phyloP scores from a whole-genome alignment of 257 asterid genomes.

The Vinca minor region DNA sequence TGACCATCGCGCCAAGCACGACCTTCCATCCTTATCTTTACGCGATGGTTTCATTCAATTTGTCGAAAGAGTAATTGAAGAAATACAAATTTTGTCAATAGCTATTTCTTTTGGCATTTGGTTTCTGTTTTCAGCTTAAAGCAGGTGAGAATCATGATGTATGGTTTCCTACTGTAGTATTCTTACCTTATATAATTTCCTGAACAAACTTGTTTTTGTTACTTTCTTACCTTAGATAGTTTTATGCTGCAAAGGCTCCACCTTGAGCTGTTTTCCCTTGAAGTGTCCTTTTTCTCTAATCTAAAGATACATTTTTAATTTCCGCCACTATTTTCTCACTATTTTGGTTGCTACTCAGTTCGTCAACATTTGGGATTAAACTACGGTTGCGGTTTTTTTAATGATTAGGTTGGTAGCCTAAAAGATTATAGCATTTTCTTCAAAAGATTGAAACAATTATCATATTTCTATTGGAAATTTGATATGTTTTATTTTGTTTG shows the following conservation, averaged over 20 bases:
- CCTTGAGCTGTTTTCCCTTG: neutral
- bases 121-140: neutral
- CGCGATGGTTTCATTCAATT: no score
- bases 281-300: neutral
- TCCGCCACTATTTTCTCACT: neutral
- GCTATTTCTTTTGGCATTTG: neutral
- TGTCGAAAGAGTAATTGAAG: neutral
- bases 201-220: no score
- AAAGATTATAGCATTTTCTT: neutral
- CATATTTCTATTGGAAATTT: no score
- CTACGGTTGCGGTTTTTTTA: neutral
- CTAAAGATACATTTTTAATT: neutral
- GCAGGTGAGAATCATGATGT: neutral
- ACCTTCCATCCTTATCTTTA: no score
- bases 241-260: neutral
- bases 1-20: no score
- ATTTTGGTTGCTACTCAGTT: neutral
- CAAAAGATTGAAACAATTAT: neutral
- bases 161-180: neutral
- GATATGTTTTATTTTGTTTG: neutral
- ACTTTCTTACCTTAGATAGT: slow-evolving; percentile 1
- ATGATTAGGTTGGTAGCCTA: neutral
- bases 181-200: no score
- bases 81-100: neutral
- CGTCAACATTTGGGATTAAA: neutral